phyloP scores from a whole-genome alignment of 2,329 filamentous ascomycete genomes.

The Claviceps maximensis region DNA sequence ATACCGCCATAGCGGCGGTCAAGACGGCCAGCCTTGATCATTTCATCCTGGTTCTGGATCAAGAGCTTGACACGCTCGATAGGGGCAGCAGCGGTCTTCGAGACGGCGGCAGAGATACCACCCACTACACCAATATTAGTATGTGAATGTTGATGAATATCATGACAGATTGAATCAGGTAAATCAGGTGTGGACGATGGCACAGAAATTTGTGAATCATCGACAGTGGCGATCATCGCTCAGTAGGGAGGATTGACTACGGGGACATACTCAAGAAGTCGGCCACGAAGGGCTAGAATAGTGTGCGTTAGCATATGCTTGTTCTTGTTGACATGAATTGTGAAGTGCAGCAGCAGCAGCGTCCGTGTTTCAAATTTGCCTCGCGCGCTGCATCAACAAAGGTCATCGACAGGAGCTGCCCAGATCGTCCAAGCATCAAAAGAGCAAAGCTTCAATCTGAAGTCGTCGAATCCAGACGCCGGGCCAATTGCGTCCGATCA shows the following conservation, averaged over 20 bases:
- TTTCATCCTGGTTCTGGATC: conserved; percentile 99
- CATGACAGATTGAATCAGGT: conserved; percentile 1
- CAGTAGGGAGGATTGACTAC: neutral
- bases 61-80: conserved; percentile 99
- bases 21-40: conserved; percentile 97
- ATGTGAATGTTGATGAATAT: neutral
- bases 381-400: neutral
- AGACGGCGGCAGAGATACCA: conserved; percentile 99
- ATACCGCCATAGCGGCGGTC: conserved; percentile 95
- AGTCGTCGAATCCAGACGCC: neutral
- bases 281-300: conserved; percentile 71
- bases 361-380: conserved; percentile 1
- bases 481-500: neutral
- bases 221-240: neutral
- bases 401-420: neutral
- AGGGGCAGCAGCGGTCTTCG: conserved; percentile 98
- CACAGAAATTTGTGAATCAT: conserved; percentile 1
- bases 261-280: conserved; percentile 92
- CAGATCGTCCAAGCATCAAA: neutral
- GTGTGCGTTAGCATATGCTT: conserved; percentile 20
- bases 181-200: too few species aligned
- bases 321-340: neutral
- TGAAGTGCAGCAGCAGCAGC: conserved; percentile 9
- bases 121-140: conserved; percentile 54
- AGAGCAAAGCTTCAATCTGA: neutral